These are phyloP conservation scores for Cladophialophora yegresii DNA, from an alignment of 2,329 filamentous ascomycete genomes.

Conservation along the genomic window DNA sequence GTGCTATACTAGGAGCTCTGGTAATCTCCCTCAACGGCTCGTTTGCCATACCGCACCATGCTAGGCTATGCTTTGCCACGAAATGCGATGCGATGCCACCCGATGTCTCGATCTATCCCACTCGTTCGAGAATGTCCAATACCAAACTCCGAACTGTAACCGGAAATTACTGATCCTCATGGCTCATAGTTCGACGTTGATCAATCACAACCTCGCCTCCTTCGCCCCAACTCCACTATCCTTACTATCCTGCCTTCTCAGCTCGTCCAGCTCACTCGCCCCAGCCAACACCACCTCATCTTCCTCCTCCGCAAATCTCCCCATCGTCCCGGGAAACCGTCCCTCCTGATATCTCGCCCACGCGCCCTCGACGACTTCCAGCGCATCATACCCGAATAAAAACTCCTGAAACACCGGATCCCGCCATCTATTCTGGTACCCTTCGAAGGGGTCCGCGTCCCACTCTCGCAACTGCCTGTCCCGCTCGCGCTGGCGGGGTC, in stretches of 20 bases:
- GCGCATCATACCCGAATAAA: conserved; percentile 28
- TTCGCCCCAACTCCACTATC: neutral
- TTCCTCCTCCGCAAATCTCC: conserved; percentile 3
- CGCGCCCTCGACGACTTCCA: conserved; percentile 19
- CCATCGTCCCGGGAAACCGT: conserved; percentile 19
- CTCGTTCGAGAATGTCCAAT: no score
- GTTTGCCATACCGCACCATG: no score
- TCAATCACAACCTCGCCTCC: neutral
- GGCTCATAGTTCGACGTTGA: neutral
- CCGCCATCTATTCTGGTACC: conserved; percentile 28
- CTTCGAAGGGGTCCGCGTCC: conserved; percentile 18
- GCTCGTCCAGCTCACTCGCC: neutral
- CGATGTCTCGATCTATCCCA: no score
- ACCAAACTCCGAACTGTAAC: no score
- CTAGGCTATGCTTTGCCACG: no score
- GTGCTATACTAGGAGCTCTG: no score
- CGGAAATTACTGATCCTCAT: neutral
- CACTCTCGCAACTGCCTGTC: conserved; percentile 39
- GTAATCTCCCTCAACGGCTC: no score
- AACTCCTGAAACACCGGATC: conserved; percentile 28
- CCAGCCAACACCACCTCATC: neutral
- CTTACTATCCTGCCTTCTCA: neutral
- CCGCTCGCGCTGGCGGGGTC: conserved; percentile 45
- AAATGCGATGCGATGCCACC: no score
- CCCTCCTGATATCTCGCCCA: conserved; percentile 20